Base-by-base conservation (phyloP, 768 basidiomycete species). In the Polyporus arcularius region DNA sequence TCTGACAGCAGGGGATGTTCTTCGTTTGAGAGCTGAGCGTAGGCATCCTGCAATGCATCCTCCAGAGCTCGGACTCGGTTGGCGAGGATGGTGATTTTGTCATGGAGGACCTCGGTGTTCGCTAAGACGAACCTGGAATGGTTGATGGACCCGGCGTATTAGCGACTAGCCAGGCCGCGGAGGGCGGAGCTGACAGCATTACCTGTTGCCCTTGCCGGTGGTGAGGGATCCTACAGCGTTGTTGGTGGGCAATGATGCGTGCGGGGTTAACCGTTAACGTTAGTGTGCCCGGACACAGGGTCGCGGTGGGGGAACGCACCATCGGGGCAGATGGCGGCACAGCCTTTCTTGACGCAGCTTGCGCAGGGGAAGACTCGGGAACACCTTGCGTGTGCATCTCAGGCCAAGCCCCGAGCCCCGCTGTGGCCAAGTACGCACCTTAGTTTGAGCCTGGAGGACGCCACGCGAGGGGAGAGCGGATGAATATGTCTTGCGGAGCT, bases 201-300 rank as follows among this genome's bases (percentile, higher is more conserved):
- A 86, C 87, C 87, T 77, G 70, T 89, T 90, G 12, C 87, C 87
- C 71, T 87, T 88, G 61, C 88, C 88, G 14, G 88, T 88, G 11
- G 87, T 88, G 41, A 89, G 78, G 32, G 86, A 87, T 15, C 86
- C 87, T 88, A 61, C 7, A 31, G 53, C 10, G 30, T 38, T 18
- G 35, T 40, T 40, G 9, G n/a, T 43, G 48, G 53, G 30, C 15
- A 30, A 39, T 15, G 41, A 21, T n/a, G 30, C 35, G 32, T 40
- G 57, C 21, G 9, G 55, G 58, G 47, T 55, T 60, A 12, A 65
- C 55, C 51, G 68, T 21, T 60, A 12, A 65, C 55, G 53, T 68
- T 21, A 70, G 49, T 35, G 30, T 31, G 31, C 28, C 45, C 47
- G 54, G 41, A 12, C 15, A 35, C 30, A 39, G 45, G 62, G 40